These are phyloP conservation scores for Cenococcum geophilum DNA, from an alignment of 495 filamentous ascomycete species.

Conservation along the genomic window DNA sequence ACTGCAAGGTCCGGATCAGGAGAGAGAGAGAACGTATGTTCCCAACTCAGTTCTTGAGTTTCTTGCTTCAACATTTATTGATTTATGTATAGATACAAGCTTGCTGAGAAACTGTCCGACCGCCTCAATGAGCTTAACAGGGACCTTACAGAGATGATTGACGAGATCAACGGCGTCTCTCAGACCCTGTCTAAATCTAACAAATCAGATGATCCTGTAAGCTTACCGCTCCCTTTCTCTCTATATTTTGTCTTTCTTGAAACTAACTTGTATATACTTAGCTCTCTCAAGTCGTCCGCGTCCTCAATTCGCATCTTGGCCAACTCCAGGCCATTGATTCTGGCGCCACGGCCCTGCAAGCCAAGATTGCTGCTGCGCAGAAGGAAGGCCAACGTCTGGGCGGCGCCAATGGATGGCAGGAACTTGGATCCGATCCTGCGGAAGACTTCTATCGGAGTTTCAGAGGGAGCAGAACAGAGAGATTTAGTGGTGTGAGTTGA, in stretches of 20 bases:
- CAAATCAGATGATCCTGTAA: conserved; percentile 86
- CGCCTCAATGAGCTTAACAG: conserved; percentile 84
- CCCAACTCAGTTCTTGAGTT: background rate
- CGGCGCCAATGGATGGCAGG: conserved; percentile 51
- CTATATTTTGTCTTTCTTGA: conserved; percentile 8
- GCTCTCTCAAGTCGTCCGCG: conserved; percentile 88
- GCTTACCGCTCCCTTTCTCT: conserved; percentile 37
- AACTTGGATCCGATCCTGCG: conserved; percentile 53
- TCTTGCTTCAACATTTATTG: background rate
- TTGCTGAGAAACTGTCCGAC: conserved; percentile 85
- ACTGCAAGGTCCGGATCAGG: conserved; percentile 80
- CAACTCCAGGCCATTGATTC: conserved; percentile 88
- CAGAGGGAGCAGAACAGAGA: conserved; percentile 21
- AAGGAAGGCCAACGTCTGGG: conserved; percentile 64
- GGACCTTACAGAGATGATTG: conserved; percentile 89
- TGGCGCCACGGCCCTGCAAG: conserved; percentile 69
- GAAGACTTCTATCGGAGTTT: conserved; percentile 43
- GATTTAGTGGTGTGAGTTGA: conserved; percentile 19
- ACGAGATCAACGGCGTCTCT: conserved; percentile 88
- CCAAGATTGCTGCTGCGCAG: conserved; percentile 72
- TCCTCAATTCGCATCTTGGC: conserved; percentile 84
- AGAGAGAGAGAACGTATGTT: conserved; percentile 78
- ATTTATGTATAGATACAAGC: conserved; percentile 36
- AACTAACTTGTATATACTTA: conserved; percentile 38
- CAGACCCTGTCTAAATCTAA: conserved; percentile 76